Evolutionary conservation across 2,329 filamentous ascomycete species (phyloP).

Genomic region (Cercospora nicotianae): DNA sequence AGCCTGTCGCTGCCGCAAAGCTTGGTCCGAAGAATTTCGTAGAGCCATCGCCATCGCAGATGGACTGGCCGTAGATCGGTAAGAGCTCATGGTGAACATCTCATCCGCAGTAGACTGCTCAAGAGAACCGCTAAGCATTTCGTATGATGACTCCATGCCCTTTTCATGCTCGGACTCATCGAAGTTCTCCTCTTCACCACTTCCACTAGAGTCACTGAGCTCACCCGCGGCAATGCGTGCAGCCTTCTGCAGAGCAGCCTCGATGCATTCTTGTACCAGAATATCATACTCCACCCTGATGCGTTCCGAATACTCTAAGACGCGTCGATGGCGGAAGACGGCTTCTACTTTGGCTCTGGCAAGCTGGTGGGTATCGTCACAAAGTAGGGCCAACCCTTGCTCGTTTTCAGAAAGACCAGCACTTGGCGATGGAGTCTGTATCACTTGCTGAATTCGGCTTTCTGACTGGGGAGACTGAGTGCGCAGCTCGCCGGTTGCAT

Average conservation of each 20-base stretch:
- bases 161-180: constrained; percentile 29
- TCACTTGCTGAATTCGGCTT: constrained; percentile 86
- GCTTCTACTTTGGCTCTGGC: constrained; percentile 89
- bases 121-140: constrained; percentile 38
- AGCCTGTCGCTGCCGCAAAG: constrained; percentile 54
- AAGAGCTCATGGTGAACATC: constrained; percentile 26
- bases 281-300: constrained; percentile 92
- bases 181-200: constrained; percentile 29
- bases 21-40: constrained; percentile 55
- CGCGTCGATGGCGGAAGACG: constrained; percentile 84
- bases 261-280: constrained; percentile 92
- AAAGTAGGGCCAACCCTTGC: constrained; percentile 82
- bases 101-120: constrained; percentile 48
- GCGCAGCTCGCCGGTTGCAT: constrained; percentile 72
- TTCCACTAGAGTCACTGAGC: constrained; percentile 69
- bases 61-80: constrained; percentile 32
- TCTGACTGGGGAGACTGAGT: constrained; percentile 96
- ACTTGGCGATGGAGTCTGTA: constrained; percentile 95
- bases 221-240: constrained; percentile 83
- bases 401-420: constrained; percentile 90
- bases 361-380: constrained; percentile 81
- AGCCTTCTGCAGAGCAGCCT: constrained; percentile 86
- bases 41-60: constrained; percentile 60
- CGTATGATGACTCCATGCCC: constrained; percentile 12
- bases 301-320: constrained; percentile 93